These are phyloP conservation scores for Lichtheimia hyalospora DNA, from an alignment of 371 early-diverging fungal species.

Conservation along the genomic window DNA sequence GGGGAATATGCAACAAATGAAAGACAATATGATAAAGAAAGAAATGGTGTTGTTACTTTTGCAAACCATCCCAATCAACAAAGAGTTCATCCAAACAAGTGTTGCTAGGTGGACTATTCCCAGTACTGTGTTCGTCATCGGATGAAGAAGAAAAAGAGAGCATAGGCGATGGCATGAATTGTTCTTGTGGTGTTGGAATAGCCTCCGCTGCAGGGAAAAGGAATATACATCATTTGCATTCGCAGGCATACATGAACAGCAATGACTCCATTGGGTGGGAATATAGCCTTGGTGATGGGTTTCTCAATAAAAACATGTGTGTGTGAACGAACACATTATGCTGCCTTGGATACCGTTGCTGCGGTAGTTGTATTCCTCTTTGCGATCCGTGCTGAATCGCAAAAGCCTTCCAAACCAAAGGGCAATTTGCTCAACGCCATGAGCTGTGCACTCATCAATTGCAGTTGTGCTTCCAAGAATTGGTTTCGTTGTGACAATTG, in stretches of 20 bases:
- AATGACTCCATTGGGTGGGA: constrained; percentile 18
- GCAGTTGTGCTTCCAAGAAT: constrained; percentile 63
- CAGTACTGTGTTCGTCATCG: constrained; percentile 8
- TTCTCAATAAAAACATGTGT: too few relatives aligned
- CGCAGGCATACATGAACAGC: neutral
- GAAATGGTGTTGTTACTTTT: constrained; percentile 1
- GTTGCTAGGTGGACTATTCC: neutral
- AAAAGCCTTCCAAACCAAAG: constrained; percentile 48
- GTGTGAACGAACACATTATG: too few relatives aligned
- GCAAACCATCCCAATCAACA: constrained; percentile 17
- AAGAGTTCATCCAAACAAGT: constrained; percentile 11
- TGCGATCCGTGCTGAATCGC: constrained; percentile 54
- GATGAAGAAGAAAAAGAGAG: constrained; percentile 9
- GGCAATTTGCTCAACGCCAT: constrained; percentile 36
- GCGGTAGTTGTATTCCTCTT: constrained; percentile 11
- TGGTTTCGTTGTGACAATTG: constrained; percentile 61
- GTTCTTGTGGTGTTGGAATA: constrained; percentile 6
- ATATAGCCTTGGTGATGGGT: neutral
- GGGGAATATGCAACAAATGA: neutral
- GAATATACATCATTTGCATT: neutral
- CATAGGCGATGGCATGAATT: constrained; percentile 15
- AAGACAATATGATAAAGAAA: neutral
- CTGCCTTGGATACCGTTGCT: neutral
- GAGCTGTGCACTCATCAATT: constrained; percentile 56
- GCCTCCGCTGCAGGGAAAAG: constrained; percentile 24